These are phyloP conservation scores for Fusarium aywerte DNA, from an alignment of 2,329 filamentous ascomycete genomes.

Conservation along the genomic window DNA sequence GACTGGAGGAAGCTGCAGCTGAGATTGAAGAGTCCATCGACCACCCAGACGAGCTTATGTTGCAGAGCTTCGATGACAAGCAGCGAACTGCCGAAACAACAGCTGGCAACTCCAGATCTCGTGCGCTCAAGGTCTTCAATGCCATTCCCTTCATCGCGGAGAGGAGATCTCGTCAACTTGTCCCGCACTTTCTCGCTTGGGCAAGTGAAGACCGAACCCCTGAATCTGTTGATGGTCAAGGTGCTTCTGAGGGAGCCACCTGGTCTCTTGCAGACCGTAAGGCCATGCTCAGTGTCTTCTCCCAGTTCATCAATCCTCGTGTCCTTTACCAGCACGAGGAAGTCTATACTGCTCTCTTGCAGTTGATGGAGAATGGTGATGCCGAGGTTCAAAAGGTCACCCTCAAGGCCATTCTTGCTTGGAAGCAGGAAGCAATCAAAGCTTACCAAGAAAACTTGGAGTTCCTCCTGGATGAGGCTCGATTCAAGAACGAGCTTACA, in stretches of 20 bases:
- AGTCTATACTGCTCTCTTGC: conserved; percentile 79
- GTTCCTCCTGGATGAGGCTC: conserved; percentile 87
- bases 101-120: conserved; percentile 71
- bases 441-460: conserved; percentile 87
- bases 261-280: conserved; percentile 88
- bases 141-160: conserved; percentile 82
- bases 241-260: conserved; percentile 52
- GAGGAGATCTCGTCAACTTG: conserved; percentile 83
- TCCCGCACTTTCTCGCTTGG: conserved; percentile 89
- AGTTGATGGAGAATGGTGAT: conserved; percentile 87
- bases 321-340: conserved; percentile 82
- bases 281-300: conserved; percentile 81
- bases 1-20: conserved; percentile 64
- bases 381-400: conserved; percentile 87
- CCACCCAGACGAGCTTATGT: conserved; percentile 67
- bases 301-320: conserved; percentile 86
- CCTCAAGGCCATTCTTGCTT: conserved; percentile 85
- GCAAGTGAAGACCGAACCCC: conserved; percentile 62
- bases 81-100: conserved; percentile 65
- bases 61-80: conserved; percentile 70
- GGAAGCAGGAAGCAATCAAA: conserved; percentile 82
- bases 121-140: conserved; percentile 82
- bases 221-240: conserved; percentile 49
- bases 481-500: conserved; percentile 94
- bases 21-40: conserved; percentile 64